Evolutionary conservation across 2,329 filamentous ascomycete genomes (phyloP).

Genomic region (Cryphonectria nitschkei): DNA sequence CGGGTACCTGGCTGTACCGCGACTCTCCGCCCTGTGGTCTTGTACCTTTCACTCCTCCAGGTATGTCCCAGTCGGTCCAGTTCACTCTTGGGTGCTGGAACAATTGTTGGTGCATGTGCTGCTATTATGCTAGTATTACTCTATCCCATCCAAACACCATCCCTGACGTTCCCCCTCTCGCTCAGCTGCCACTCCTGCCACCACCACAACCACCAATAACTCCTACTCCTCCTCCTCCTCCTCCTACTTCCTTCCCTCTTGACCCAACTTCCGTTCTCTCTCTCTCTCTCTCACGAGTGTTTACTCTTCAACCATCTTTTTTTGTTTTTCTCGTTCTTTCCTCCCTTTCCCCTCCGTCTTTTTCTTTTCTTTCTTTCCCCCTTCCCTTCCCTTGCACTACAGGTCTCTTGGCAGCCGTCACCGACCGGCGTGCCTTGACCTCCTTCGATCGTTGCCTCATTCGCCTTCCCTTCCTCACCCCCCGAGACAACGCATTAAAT

Average conservation of each 20-base stretch:
- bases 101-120: background rate
- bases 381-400: slow-evolving; percentile 10
- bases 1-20: slow-evolving; percentile 10
- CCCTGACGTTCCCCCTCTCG: slow-evolving; percentile 13
- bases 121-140: background rate
- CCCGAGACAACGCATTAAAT: slow-evolving; percentile 23
- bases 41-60: slow-evolving; percentile 13
- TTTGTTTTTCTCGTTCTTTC: background rate
- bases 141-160: slow-evolving; percentile 13
- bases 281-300: slow-evolving; percentile 4
- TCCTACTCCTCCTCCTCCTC: slow-evolving; percentile 18
- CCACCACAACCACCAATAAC: background rate
- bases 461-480: background rate
- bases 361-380: slow-evolving; percentile 14
- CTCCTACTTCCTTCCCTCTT: slow-evolving; percentile 9
- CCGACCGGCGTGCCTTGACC: slow-evolving; percentile 9
- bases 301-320: background rate
- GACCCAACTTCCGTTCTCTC: slow-evolving; percentile 1
- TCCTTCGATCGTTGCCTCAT: slow-evolving; percentile 18
- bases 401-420: slow-evolving; percentile 20
- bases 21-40: background rate
- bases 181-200: background rate
- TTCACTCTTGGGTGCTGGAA: background rate
- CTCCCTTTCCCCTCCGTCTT: slow-evolving; percentile 16
- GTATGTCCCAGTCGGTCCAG: background rate